Evolutionary conservation across 1,284 basidiomycete species (phyloP).

Genomic region (Trichosporon asahii): DNA sequence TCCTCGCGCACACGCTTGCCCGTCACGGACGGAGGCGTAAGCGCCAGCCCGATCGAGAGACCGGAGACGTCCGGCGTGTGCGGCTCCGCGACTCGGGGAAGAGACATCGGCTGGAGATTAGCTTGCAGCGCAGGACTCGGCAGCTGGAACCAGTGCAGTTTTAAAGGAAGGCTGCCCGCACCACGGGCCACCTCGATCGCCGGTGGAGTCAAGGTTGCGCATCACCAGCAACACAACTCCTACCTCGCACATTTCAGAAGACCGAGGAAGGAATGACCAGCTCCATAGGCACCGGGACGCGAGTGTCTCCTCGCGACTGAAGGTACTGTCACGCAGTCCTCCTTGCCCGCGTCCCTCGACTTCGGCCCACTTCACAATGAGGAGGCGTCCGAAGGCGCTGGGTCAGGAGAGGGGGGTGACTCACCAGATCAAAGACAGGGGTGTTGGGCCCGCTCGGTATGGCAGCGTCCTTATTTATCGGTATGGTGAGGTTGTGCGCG

Average conservation of each 20-base stretch:
- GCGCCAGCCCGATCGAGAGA: slow-evolving; percentile 4
- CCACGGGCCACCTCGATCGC: too few species aligned
- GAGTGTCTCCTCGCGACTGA: neutral
- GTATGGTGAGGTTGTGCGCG: slow-evolving; percentile 1
- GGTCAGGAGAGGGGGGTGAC: neutral
- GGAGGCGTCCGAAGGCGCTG: too few species aligned
- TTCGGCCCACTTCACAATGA: neutral
- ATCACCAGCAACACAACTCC: neutral
- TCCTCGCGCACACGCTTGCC: slow-evolving; percentile 24
- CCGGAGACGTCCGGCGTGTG: slow-evolving; percentile 14
- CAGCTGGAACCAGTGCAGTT: too few species aligned
- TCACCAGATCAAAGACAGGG: slow-evolving; percentile 8
- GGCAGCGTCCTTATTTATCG: neutral
- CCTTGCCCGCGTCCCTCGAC: neutral
- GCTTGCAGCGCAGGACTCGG: too few species aligned
- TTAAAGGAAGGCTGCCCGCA: too few species aligned
- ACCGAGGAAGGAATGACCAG: neutral
- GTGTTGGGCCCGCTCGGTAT: neutral
- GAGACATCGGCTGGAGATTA: neutral
- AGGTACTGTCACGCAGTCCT: neutral
- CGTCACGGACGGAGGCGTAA: slow-evolving; percentile 9
- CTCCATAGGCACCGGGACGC: neutral
- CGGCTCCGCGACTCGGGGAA: neutral
- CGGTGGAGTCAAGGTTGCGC: too few species aligned
- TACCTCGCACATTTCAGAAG: neutral